Evolutionary conservation across 805 yeast genomes (phyloP).

Genomic region (Hanseniaspora lachancei): DNA sequence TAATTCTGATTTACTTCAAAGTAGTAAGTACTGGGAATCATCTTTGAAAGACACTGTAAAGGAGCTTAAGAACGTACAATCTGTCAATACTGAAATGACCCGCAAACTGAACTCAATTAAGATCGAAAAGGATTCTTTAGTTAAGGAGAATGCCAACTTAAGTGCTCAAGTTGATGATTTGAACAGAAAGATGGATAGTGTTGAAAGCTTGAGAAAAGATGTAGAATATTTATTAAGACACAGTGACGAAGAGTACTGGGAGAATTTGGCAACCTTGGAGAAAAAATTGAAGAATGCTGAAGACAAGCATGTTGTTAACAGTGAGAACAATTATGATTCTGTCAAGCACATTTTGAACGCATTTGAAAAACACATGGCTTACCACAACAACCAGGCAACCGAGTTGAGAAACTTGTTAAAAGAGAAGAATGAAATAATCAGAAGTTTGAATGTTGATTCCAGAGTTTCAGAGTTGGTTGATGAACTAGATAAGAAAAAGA

Average conservation of each 20-base stretch:
- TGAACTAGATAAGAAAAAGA: constrained; percentile 5
- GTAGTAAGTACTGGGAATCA: background rate
- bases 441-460: constrained; percentile 13
- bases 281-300: constrained; percentile 1
- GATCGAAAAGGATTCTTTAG: background rate
- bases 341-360: constrained; percentile 1
- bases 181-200: background rate
- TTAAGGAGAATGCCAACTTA: background rate
- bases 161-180: background rate
- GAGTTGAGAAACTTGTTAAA: constrained; percentile 9
- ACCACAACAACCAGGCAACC: constrained; percentile 5
- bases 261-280: constrained; percentile 3
- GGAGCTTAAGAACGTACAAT: background rate
- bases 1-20: background rate
- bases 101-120: background rate
- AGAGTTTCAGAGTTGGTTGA: constrained; percentile 8
- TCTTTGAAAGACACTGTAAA: background rate
- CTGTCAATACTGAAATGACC: background rate
- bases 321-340: background rate
- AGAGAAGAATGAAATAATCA: constrained; percentile 12
- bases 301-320: background rate
- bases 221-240: constrained; percentile 10
- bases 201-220: constrained; percentile 6
- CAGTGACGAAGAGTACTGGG: constrained; percentile 10
- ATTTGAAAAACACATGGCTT: constrained; percentile 7